phyloP scores from a whole-genome alignment of 257 asterid species.

The Solanum stenotomum region DNA sequence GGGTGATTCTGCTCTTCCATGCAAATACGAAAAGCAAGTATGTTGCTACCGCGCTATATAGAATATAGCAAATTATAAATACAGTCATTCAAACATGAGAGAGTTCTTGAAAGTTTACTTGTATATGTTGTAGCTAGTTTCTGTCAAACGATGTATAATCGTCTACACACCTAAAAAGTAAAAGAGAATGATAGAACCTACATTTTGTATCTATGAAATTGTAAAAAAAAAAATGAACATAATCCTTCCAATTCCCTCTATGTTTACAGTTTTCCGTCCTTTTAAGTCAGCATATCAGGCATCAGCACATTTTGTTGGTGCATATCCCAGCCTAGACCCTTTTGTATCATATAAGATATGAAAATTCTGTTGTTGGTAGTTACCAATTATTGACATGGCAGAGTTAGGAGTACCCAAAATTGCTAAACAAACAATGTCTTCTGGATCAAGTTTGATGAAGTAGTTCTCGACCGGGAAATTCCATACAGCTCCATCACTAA shows the following conservation, averaged over 20 bases:
- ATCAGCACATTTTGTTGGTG: slow-evolving; percentile 64
- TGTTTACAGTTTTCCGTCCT: neutral
- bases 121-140: neutral
- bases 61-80: neutral
- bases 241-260: neutral
- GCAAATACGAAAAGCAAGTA: neutral
- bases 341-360: slow-evolving; percentile 65
- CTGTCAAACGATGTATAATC: neutral
- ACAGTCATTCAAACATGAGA: neutral
- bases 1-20: neutral
- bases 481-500: slow-evolving; percentile 77
- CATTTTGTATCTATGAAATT: neutral
- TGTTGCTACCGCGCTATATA: neutral
- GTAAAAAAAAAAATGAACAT: neutral
- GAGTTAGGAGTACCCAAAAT: slow-evolving; percentile 64
- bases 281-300: slow-evolving; percentile 8
- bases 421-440: slow-evolving; percentile 69
- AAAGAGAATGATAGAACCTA: neutral
- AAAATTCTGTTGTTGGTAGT: slow-evolving; percentile 90
- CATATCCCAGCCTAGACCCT: slow-evolving; percentile 74
- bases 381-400: slow-evolving; percentile 71
- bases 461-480: slow-evolving; percentile 77
- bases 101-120: neutral
- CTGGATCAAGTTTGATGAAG: slow-evolving; percentile 68
- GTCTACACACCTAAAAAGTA: neutral